A percentile compares a stretch with the other conserved stretches of the same genome.
Evolutionary conservation across 1,139 yeast genomes (phyloP).

Genomic region (Saccharomycopsis hybrid): DNA sequence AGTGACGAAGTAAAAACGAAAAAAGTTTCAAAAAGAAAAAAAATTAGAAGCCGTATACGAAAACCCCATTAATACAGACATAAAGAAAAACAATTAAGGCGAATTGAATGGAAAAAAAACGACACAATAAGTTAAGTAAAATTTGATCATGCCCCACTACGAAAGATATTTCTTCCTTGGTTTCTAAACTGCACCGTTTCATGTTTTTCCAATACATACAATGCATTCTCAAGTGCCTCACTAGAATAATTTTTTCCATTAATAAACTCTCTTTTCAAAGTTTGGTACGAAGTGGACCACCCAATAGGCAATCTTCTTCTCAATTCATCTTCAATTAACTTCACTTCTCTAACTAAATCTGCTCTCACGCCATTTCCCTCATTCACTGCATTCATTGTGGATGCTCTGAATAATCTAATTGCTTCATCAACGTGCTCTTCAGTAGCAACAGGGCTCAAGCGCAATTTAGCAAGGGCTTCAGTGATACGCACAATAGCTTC

Average conservation of each 20-base stretch:
- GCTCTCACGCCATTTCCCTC: slow-evolving; percentile 59
- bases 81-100: no score
- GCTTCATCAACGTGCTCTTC: slow-evolving; percentile 95
- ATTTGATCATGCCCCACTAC: slow-evolving; percentile 51
- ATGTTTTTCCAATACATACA: slow-evolving; percentile 75
- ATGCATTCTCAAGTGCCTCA: slow-evolving; percentile 77
- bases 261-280: slow-evolving; percentile 79
- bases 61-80: no score
- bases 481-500: slow-evolving; percentile 97
- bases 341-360: slow-evolving; percentile 61
- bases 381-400: slow-evolving; percentile 96
- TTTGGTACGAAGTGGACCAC: slow-evolving; percentile 87
- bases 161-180: slow-evolving; percentile 78
- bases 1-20: no score
- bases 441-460: slow-evolving; percentile 75
- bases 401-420: slow-evolving; percentile 85
- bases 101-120: no score
- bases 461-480: slow-evolving; percentile 86
- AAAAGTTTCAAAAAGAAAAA: no score
- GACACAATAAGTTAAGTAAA: no score
- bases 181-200: slow-evolving; percentile 84
- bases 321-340: slow-evolving; percentile 74
- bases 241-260: slow-evolving; percentile 59
- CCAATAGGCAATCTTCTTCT: slow-evolving; percentile 93
- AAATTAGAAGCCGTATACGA: no score